Conservation (phyloP, 495 filamentous ascomycete genomes). For the Penicillium herquei region DNA sequence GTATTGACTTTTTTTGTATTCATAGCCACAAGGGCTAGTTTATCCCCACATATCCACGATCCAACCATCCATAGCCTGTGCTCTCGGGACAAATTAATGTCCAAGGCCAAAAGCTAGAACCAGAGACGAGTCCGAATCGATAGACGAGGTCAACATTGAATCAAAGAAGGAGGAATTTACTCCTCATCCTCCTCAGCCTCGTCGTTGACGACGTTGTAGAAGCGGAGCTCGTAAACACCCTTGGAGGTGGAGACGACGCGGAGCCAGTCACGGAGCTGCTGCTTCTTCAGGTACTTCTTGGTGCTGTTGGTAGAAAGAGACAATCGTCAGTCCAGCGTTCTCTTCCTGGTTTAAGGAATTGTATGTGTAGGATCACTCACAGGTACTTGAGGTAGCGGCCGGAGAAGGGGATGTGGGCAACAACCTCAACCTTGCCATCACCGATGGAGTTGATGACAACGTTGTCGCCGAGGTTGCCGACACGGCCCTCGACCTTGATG, state of each 20-base stretch:
- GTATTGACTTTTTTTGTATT: slow-evolving; percentile 35
- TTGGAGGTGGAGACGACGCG: slow-evolving; percentile 95
- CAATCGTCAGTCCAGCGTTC: slow-evolving; percentile 7
- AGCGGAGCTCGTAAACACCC: slow-evolving; percentile 98
- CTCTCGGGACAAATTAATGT: slow-evolving; percentile 6
- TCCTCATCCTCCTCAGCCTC: slow-evolving; percentile 96
- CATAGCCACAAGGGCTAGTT: slow-evolving; percentile 24
- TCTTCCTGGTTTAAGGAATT: neutral
- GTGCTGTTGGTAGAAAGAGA: slow-evolving; percentile 56
- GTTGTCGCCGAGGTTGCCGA: slow-evolving; percentile 94
- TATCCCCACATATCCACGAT: slow-evolving; percentile 22
- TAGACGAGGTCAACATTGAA: slow-evolving; percentile 15
- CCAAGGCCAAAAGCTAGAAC: slow-evolving; percentile 13
- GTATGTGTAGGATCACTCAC: slow-evolving; percentile 53
- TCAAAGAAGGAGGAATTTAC: slow-evolving; percentile 52
- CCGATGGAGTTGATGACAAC: slow-evolving; percentile 85
- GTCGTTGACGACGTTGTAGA: slow-evolving; percentile 99
- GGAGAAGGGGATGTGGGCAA: slow-evolving; percentile 96
- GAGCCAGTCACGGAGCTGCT: slow-evolving; percentile 99
- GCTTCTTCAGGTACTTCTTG: slow-evolving; percentile 99
- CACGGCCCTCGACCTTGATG: slow-evolving; percentile 98
- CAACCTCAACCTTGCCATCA: slow-evolving; percentile 96
- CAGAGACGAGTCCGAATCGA: slow-evolving; percentile 13
- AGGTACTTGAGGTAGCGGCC: slow-evolving; percentile 99
- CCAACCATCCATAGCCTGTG: slow-evolving; percentile 15